Evolutionary conservation across 2,329 filamentous ascomycete species (phyloP), one percentile per base, ranked within the genome.

Genomic region (Pseudogymnoascus verrucosus): DNA sequence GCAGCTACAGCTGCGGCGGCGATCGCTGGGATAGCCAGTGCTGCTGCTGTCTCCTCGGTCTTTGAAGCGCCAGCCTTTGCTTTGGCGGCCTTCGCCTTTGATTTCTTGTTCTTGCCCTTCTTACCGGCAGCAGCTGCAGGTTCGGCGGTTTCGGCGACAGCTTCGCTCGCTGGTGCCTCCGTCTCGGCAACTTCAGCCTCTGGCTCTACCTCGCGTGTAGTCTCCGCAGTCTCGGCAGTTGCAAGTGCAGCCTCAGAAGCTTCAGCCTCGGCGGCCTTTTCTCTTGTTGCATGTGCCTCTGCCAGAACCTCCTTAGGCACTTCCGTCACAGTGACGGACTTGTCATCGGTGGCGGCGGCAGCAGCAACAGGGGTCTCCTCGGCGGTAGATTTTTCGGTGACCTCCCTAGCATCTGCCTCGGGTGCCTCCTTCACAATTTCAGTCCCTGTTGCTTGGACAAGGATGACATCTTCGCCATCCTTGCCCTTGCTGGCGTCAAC

Each of bases 21-120:
- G 19, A 44, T 40, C 10, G 12, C 60, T 21, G 60, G 26, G 23
- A 47, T 23, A 62, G 19, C 42, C 8, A 19, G 12, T 14, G 60
- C 59, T 31, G 59, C 42, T 14, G 37, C 21, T 21, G 60, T n/a
- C 19, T 34, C 37, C 7, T 62, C 60, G 2, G 39, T 23, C 14
- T 19, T 62, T 34, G 60, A 42, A 4, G n/a, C 5, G 7, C n/a
- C 60, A 3, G 39, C 60, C 37, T 62, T 62, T 11, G 60, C 34
- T 23, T 37, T 39, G 14, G 60, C 26, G 11, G 39, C 26, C 31
- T 62, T 62, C 3, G 44, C 12, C 61, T 44, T 62, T 14, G 26
- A 42, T 12, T 62, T 44, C 28, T 44, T 42, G 16, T 34, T 57
- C n/a, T 62, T 54, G 28, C 36, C 61, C 39, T 62, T 62, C 28